Percentiles rank a stretch among this genome's conserved stretches.
These are phyloP conservation scores for Kuraishia piskuri DNA, from an alignment of 805 yeast species.

Conservation along the genomic window DNA sequence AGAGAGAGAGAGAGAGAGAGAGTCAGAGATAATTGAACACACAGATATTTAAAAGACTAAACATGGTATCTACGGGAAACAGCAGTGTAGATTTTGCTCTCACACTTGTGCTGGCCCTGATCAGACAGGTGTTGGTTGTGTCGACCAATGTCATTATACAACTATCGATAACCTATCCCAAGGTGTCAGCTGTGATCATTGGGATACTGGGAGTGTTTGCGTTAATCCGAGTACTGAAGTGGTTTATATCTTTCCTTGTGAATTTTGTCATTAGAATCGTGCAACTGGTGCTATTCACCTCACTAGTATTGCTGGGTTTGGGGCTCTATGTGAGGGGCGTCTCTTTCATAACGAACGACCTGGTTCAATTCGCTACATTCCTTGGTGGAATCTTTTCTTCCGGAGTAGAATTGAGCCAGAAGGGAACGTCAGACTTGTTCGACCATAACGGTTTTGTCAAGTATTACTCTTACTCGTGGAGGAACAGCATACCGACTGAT, in stretches of 20 bases:
- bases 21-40: neutral
- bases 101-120: neutral
- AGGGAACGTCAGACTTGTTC: neutral
- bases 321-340: neutral
- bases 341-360: slow-evolving; percentile 1
- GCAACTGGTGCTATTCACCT: neutral
- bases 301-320: slow-evolving; percentile 1
- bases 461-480: neutral
- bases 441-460: neutral
- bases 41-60: neutral
- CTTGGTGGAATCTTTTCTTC: neutral
- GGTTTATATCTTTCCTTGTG: neutral
- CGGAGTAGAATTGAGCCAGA: neutral
- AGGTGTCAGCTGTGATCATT: neutral
- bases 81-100: neutral
- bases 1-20: too few species aligned
- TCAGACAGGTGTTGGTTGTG: neutral
- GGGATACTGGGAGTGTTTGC: neutral
- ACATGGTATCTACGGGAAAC: neutral
- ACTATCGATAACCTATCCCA: neutral
- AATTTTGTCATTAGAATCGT: neutral
- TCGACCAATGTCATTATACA: neutral
- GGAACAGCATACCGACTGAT: neutral
- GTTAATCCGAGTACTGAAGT: neutral
- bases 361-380: neutral